A percentile compares a stretch with the other conserved stretches of the same genome.
Evolutionary conservation across 2,329 filamentous ascomycete species (phyloP).

Genomic region (Nemania diffusa): DNA sequence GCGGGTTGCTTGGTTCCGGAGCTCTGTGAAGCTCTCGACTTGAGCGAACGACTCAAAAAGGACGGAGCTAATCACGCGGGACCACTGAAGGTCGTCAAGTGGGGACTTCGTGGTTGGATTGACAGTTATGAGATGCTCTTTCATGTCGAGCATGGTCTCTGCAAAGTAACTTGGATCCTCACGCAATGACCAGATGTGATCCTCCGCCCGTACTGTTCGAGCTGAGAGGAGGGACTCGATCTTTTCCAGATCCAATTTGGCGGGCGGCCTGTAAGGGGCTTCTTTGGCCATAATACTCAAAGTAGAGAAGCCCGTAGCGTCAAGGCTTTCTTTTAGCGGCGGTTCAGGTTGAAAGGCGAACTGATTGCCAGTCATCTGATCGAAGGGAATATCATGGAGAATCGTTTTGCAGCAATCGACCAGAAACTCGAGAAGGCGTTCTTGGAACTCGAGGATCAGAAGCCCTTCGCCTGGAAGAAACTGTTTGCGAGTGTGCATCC

Average conservation of each 20-base stretch:
- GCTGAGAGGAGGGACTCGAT: constrained; percentile 58
- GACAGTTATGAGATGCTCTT: constrained; percentile 57
- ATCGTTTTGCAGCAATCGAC: constrained; percentile 58
- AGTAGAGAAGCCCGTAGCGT: constrained; percentile 50
- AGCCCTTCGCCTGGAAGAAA: constrained; percentile 60
- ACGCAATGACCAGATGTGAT: constrained; percentile 65
- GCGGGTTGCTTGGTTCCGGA: constrained; percentile 49
- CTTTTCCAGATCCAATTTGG: constrained; percentile 56
- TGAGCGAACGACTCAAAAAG: constrained; percentile 49
- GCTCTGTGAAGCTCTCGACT: constrained; percentile 53
- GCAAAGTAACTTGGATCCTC: constrained; percentile 70
- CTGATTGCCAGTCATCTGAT: constrained; percentile 44
- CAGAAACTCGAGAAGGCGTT: constrained; percentile 61
- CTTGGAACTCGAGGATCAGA: constrained; percentile 61
- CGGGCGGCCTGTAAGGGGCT: constrained; percentile 63
- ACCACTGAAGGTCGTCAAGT: constrained; percentile 51
- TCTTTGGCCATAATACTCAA: constrained; percentile 57
- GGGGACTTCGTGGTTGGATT: constrained; percentile 43
- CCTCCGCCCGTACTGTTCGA: constrained; percentile 56
- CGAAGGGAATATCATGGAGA: constrained; percentile 60
- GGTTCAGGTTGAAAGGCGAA: constrained; percentile 55
- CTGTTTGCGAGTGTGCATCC: constrained; percentile 50
- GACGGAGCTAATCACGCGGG: constrained; percentile 51
- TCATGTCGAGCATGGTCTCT: constrained; percentile 54
- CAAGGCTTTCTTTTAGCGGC: constrained; percentile 43